These are phyloP conservation scores for Acacia acuminata DNA, from an alignment of 306 rosid genomes.

Conservation along the genomic window DNA sequence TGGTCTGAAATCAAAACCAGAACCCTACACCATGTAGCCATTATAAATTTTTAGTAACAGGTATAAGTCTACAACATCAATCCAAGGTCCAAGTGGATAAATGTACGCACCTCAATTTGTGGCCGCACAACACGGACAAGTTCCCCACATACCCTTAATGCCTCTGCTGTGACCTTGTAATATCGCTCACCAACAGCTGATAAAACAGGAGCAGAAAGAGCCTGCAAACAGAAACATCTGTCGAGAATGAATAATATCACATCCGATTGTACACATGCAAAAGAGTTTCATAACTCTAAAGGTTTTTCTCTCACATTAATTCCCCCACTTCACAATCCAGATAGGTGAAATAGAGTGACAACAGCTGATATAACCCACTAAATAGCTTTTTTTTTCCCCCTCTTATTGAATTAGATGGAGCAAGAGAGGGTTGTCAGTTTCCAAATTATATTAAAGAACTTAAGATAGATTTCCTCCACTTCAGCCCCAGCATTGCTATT, in stretches of 20 bases:
- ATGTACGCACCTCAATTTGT: conserved; percentile 64
- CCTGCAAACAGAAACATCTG: conserved; percentile 49
- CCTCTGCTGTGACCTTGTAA: conserved; percentile 99
- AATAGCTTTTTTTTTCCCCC: neutral
- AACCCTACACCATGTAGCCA: conserved; percentile 52
- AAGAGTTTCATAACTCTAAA: neutral
- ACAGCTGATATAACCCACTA: neutral
- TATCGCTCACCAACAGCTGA: conserved; percentile 98
- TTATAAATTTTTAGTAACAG: conserved; percentile 29
- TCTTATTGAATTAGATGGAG: neutral
- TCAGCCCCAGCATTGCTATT: conserved; percentile 11
- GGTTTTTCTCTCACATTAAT: neutral
- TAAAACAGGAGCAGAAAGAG: conserved; percentile 93
- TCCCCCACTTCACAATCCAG: conserved; percentile 6
- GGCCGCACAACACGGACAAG: conserved; percentile 96
- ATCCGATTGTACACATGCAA: neutral
- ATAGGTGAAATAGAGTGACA: neutral
- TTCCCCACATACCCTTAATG: conserved; percentile 95
- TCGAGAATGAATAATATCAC: neutral
- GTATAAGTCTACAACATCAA: neutral
- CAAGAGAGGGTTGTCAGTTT: neutral
- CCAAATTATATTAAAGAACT: conserved; percentile 3
- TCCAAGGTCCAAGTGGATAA: conserved; percentile 21
- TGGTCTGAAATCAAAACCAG: conserved; percentile 80
- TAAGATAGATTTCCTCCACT: conserved; percentile 10